Evolutionary conservation across 2,329 filamentous ascomycete genomes (phyloP), one percentile per base, ranked within the genome.

Genomic region (Aspergillus unguis): DNA sequence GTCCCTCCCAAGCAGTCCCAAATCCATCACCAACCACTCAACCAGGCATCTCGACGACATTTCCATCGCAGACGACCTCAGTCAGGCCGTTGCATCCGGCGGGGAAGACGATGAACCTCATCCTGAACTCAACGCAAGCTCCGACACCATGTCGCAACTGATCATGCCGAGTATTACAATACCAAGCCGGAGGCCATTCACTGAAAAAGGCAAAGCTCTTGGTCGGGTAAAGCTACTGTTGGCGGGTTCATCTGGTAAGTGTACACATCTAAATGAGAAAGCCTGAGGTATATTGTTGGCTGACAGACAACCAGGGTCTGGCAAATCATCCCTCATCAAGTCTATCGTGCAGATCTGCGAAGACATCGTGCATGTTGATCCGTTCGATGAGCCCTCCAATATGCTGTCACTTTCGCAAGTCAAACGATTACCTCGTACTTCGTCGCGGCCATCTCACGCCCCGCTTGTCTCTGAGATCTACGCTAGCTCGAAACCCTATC

Each of bases 81-180:
- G 71, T 28, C 82, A 84, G 61, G 79, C 76, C 3, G 67, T 84
- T 11, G 74, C 71, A 11, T 84, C 80, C 63, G 74, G 79, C 57
- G 75, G 85, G 60, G 75, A 83, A 64, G 85, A 81, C 67, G 78
- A 76, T 33, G 65, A 66, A 17, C 46, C 54, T 9, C 49, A 54
- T 7, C 60, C 57, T 6, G 66, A 68, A 6, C 62, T 63, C 7
- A 63, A 64, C 44, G 49, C 69, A 31, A 60, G 55, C 3, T 63
- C 66, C 28, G 71, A 73, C 54, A 70, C 75, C 64, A 63, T 74
- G 9, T 74, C 76, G n/a, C 92, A 97, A 70, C 80, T 99, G n/a
- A 89, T 99, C 55, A 99, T 99, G 94, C 94, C 94, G 4, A 96
- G 91, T 65, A 86, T 99, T 63, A 85, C 84, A 56, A 94, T 99